Conservation (phyloP, 495 filamentous ascomycete species). For the Tuber microsphaerosporum region DNA sequence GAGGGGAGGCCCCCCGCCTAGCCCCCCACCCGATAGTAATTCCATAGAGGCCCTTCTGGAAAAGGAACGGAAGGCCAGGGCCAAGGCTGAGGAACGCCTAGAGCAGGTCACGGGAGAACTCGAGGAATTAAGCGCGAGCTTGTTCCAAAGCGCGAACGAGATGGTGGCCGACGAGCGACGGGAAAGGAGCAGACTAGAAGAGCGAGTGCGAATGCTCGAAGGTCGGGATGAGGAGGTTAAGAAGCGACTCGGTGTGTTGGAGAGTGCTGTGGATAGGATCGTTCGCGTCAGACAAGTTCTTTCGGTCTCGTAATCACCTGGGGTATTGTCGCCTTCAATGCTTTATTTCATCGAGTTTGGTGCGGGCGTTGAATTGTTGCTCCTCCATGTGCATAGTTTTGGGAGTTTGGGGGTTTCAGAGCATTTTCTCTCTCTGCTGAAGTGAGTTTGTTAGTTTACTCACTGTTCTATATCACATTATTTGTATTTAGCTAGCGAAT, state of each 20-base stretch:
- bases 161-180: slow-evolving; percentile 90
- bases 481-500: not conserved
- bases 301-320: not conserved
- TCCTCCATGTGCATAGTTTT: not conserved
- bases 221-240: slow-evolving; percentile 64
- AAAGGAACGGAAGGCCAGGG: slow-evolving; percentile 63
- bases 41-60: slow-evolving; percentile 50
- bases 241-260: slow-evolving; percentile 62
- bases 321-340: not conserved
- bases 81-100: slow-evolving; percentile 66
- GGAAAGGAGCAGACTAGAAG: slow-evolving; percentile 70
- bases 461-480: not conserved
- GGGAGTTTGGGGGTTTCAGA: not conserved
- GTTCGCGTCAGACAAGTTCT: slow-evolving; percentile 62
- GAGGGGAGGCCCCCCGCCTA: slow-evolving; percentile 35
- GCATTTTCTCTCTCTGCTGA: not conserved
- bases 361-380: not conserved
- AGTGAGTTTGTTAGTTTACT: not conserved
- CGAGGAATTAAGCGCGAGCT: slow-evolving; percentile 75
- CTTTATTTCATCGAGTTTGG: not conserved
- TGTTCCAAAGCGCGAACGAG: slow-evolving; percentile 93
- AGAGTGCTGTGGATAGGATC: slow-evolving; percentile 72
- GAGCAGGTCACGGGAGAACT: slow-evolving; percentile 68
- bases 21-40: slow-evolving; percentile 49
- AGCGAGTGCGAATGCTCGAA: slow-evolving; percentile 63